Evolutionary conservation across 805 yeast genomes (phyloP).

Genomic region (Sungouiella thailandica): DNA sequence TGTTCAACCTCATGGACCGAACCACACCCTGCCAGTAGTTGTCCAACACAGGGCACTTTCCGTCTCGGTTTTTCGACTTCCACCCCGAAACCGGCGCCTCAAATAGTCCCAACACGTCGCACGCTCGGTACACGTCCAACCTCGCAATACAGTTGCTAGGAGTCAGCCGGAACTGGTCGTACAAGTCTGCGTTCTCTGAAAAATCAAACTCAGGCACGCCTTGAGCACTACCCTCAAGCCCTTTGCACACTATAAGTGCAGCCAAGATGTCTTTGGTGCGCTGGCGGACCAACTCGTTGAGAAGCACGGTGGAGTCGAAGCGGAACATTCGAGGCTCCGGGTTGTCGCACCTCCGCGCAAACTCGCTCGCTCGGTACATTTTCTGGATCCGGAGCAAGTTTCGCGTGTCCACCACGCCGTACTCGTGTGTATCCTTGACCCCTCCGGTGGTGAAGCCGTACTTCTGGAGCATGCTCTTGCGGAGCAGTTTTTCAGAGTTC

Average conservation of each 20-base stretch:
- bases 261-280: slow-evolving; percentile 10
- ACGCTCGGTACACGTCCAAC: slow-evolving; percentile 11
- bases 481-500: slow-evolving; percentile 1
- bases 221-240: slow-evolving; percentile 1
- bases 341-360: background rate
- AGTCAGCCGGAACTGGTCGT: background rate
- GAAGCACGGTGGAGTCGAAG: background rate
- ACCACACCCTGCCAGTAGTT: slow-evolving; percentile 8
- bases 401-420: background rate
- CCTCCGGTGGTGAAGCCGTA: background rate
- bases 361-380: background rate
- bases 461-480: background rate
- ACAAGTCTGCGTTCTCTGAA: background rate
- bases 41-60: slow-evolving; percentile 7
- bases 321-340: background rate
- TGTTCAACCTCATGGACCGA: slow-evolving; percentile 2
- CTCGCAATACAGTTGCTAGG: slow-evolving; percentile 1
- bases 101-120: slow-evolving; percentile 8
- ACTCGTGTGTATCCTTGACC: background rate
- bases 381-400: background rate
- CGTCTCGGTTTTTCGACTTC: slow-evolving; percentile 7
- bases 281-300: background rate
- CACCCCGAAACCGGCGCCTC: slow-evolving; percentile 11
- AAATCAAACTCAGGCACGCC: background rate
- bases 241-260: slow-evolving; percentile 11